Percentiles rank a stretch among this genome's conserved stretches.
Conservation (phyloP, 1,284 basidiomycete species). For the Hypsizygus ulmarius region DNA sequence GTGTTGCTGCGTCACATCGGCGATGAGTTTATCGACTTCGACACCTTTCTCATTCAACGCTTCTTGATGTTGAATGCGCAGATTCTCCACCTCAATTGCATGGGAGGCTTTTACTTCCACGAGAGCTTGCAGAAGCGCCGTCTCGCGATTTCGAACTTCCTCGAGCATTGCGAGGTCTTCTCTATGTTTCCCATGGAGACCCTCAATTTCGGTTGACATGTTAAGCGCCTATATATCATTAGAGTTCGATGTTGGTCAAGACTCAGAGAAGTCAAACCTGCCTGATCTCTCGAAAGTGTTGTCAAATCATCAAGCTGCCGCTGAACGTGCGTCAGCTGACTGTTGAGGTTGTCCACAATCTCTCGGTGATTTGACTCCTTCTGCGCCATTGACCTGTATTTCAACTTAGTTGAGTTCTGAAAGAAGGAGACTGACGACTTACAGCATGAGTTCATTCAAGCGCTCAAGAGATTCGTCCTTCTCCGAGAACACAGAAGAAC, state of each 20-base stretch:
- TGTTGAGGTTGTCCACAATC: slow-evolving; percentile 65
- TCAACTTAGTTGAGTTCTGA: slow-evolving; percentile 4
- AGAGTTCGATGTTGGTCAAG: not conserved
- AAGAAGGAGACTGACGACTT: slow-evolving; percentile 27
- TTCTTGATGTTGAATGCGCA: slow-evolving; percentile 56
- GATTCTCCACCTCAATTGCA: slow-evolving; percentile 42
- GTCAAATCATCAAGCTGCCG: slow-evolving; percentile 80
- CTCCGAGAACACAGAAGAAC: slow-evolving; percentile 42
- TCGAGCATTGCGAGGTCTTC: slow-evolving; percentile 52
- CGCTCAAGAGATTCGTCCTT: slow-evolving; percentile 69
- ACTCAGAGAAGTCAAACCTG: slow-evolving; percentile 32
- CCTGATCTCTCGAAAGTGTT: slow-evolving; percentile 78
- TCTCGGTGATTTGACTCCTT: slow-evolving; percentile 88
- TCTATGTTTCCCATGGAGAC: slow-evolving; percentile 61
- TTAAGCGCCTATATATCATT: slow-evolving; percentile 61
- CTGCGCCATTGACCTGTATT: slow-evolving; percentile 83
- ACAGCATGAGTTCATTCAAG: slow-evolving; percentile 88
- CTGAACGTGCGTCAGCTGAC: slow-evolving; percentile 65
- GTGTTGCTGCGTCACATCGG: slow-evolving; percentile 42
- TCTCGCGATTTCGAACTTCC: slow-evolving; percentile 54
- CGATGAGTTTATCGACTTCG: slow-evolving; percentile 48
- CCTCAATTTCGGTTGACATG: slow-evolving; percentile 83
- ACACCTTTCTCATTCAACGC: slow-evolving; percentile 48
- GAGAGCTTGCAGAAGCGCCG: slow-evolving; percentile 49
- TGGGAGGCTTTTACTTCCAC: slow-evolving; percentile 50